Evolutionary conservation across 2,329 filamentous ascomycete species (phyloP), one percentile per base, ranked within the genome.

Genomic region (Botrytis paeoniae): DNA sequence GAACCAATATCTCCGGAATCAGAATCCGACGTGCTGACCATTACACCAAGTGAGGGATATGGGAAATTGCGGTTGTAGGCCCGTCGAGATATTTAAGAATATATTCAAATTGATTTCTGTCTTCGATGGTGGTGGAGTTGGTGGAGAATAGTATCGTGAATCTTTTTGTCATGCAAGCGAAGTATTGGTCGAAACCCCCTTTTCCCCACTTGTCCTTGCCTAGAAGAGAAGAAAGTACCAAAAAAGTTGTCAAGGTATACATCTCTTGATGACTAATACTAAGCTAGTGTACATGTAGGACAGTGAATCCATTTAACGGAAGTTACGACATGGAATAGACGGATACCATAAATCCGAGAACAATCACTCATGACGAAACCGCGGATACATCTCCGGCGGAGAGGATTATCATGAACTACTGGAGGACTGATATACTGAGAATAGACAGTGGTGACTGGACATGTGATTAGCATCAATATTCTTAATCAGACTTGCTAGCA

Each of bases 1-100:
- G 63, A 69, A 69, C 70, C 70, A 72, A 72, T 60, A 72, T 72
- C 70, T 72, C 70, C 70, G 62, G 70, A 72, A 72, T 72, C 70
- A 72, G 70, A 72, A 72, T 72, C 70, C 70, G 70, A 69, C 32
- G 62, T 68, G 70, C 70, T 72, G 41, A 72, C 62, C 70, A 60
- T 72, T 72, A 72, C 62, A 71, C 60, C 60, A 66, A 54, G 45
- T 51, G 45, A 66, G 62, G 62, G 2, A 3, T 45, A 0, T 20
- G 3, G 0, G 45, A 48, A 7, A 14, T 32, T 3, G 9, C 1
- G 6, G 18, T 18, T 32, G 8, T 9, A 12, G n/a, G 4, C 14
- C 0, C n/a, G 3, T 9, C 6, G 4, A 0, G 3, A 2, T 57
- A 29, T 57, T 0, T 57, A 3, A 18, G 4, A 57, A 57, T 57